phyloP scores from a whole-genome alignment of 2,329 filamentous ascomycete genomes.

The Penicillium rolfsii region DNA sequence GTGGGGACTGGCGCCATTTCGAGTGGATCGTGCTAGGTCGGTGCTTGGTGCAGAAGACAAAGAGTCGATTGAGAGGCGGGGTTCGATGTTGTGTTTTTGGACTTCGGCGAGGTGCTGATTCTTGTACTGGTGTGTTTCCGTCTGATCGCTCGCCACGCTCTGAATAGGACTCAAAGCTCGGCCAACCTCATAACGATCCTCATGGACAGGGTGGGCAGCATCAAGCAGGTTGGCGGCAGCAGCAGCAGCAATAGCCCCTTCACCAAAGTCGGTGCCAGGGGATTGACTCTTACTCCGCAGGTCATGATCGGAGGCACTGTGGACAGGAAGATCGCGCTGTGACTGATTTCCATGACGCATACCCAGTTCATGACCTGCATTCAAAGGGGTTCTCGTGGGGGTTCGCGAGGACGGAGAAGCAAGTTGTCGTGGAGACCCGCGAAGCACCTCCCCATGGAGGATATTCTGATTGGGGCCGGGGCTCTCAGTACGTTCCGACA shows the following conservation, averaged over 20 bases:
- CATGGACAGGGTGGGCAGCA: slow-evolving; percentile 46
- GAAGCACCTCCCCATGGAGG: slow-evolving; percentile 65
- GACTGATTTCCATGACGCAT: slow-evolving; percentile 66
- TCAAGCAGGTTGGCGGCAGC: slow-evolving; percentile 44
- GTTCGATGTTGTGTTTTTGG: slow-evolving; percentile 58
- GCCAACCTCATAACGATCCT: slow-evolving; percentile 60
- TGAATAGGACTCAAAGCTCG: slow-evolving; percentile 85
- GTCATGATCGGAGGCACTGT: slow-evolving; percentile 51
- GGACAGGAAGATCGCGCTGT: slow-evolving; percentile 54
- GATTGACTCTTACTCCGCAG: slow-evolving; percentile 45
- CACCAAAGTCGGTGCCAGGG: slow-evolving; percentile 38
- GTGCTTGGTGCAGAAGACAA: slow-evolving; percentile 62
- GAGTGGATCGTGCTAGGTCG: slow-evolving; percentile 58
- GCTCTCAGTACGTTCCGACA: slow-evolving; percentile 77
- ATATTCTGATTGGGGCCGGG: slow-evolving; percentile 69
- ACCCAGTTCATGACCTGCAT: slow-evolving; percentile 60
- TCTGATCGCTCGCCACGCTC: slow-evolving; percentile 84
- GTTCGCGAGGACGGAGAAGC: slow-evolving; percentile 65
- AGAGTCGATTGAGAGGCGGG: slow-evolving; percentile 60
- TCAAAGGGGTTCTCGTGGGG: slow-evolving; percentile 56
- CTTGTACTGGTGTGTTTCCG: slow-evolving; percentile 58
- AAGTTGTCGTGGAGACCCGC: slow-evolving; percentile 57
- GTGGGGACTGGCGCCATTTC: slow-evolving; percentile 58
- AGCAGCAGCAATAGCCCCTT: slow-evolving; percentile 46
- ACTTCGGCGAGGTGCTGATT: slow-evolving; percentile 48